Conservation (phyloP, 2,329 filamentous ascomycete species). For the Phaeosphaeria sp. region DNA sequence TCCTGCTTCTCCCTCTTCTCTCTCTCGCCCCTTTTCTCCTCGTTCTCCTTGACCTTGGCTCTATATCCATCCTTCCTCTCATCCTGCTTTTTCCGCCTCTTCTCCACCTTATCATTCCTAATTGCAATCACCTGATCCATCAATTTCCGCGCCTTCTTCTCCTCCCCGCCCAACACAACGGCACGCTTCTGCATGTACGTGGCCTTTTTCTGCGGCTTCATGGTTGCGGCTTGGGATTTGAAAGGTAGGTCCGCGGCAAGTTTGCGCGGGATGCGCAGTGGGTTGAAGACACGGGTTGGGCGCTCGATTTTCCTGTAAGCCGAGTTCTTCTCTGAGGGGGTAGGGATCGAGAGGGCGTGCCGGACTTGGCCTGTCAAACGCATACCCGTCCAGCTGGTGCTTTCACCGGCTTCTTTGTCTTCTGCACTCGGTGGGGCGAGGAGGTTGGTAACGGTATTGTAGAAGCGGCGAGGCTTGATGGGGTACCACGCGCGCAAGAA, state of each 20-base stretch:
- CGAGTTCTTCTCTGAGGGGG: conserved; percentile 82
- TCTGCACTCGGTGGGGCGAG: conserved; percentile 62
- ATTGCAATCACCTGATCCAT: conserved; percentile 93
- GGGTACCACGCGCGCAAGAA: conserved; percentile 98
- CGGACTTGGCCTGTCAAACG: conserved; percentile 92
- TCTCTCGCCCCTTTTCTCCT: conserved; percentile 82
- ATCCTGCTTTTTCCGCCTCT: conserved; percentile 84
- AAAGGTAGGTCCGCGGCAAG: conserved; percentile 86
- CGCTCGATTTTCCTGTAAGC: conserved; percentile 73
- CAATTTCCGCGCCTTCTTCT: conserved; percentile 85
- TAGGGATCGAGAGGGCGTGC: conserved; percentile 73
- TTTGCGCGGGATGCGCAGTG: conserved; percentile 76
- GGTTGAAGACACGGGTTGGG: conserved; percentile 59
- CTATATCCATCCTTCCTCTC: conserved; percentile 80
- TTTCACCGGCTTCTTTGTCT: conserved; percentile 39
- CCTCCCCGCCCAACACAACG: conserved; percentile 82
- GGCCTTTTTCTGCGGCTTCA: conserved; percentile 77
- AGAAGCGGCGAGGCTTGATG: conserved; percentile 92
- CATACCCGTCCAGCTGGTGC: conserved; percentile 80
- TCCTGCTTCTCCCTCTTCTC: conserved; percentile 93
- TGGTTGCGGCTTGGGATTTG: conserved; percentile 86
- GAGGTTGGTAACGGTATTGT: conserved; percentile 94
- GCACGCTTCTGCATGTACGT: conserved; percentile 97
- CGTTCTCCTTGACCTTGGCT: conserved; percentile 80
- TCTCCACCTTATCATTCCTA: conserved; percentile 87